phyloP scores from a whole-genome alignment of 441 rosid genomes.

The Geranium incanum region DNA sequence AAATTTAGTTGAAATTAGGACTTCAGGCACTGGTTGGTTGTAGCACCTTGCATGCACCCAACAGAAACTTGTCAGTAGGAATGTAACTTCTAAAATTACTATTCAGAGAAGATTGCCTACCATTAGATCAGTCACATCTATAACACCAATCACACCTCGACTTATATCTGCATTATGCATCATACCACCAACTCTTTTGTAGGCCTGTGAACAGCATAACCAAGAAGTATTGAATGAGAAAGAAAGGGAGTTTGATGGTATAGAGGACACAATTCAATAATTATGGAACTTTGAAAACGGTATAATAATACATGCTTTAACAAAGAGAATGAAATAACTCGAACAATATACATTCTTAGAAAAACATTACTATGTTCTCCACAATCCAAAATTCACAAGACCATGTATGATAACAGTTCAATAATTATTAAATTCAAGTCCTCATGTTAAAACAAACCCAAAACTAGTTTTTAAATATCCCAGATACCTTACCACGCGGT shows the following conservation, averaged over 20 bases:
- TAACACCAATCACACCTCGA: constrained; percentile 33
- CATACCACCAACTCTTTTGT: constrained; percentile 39
- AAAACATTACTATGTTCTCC: too few species aligned
- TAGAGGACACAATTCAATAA: too few species aligned
- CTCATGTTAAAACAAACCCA: background rate
- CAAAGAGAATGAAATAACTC: background rate
- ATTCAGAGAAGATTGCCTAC: constrained; percentile 19
- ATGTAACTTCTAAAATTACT: background rate
- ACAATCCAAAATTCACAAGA: too few species aligned
- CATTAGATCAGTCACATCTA: constrained; percentile 36
- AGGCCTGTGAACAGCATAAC: constrained; percentile 23
- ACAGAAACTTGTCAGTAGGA: background rate
- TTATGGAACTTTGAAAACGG: too few species aligned
- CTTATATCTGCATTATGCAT: constrained; percentile 29
- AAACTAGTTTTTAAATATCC: background rate
- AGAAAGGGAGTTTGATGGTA: too few species aligned
- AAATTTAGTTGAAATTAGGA: too few species aligned
- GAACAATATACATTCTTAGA: background rate
- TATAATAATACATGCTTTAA: background rate
- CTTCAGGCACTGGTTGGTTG: too few species aligned
- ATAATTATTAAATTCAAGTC: background rate
- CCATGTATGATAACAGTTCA: background rate
- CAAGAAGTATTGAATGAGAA: constrained; percentile 9
- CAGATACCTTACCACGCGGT: background rate
- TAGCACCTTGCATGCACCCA: background rate